Evolutionary conservation across 2,329 filamentous ascomycete species (phyloP).

Genomic region (Neofusicoccum cordaticola): DNA sequence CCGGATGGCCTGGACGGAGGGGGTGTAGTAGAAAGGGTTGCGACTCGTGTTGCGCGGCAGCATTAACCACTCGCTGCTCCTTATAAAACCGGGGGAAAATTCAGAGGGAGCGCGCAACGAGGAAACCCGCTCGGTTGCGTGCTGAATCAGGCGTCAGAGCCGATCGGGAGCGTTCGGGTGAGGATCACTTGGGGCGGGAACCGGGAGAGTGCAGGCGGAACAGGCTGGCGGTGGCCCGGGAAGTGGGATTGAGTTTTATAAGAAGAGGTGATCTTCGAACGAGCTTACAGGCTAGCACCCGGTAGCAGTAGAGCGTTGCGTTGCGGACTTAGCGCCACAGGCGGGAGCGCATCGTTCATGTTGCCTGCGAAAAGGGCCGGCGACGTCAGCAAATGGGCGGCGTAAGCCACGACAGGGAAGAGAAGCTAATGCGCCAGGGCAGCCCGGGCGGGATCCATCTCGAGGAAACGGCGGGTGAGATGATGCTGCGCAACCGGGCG

Average conservation of each 20-base stretch:
- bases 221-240: background rate
- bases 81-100: background rate
- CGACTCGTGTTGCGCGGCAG: slow-evolving; percentile 30
- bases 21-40: slow-evolving; percentile 38
- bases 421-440: background rate
- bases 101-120: slow-evolving; percentile 15
- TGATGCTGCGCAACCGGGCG: slow-evolving; percentile 9
- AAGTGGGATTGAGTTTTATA: background rate
- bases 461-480: background rate
- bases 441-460: background rate
- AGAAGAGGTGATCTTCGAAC: background rate
- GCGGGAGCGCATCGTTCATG: background rate
- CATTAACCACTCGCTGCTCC: slow-evolving; percentile 35
- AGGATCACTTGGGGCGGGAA: background rate
- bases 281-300: background rate
- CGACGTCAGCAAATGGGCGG: background rate
- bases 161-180: background rate
- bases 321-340: background rate
- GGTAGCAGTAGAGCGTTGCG: slow-evolving; percentile 5
- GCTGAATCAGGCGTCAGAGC: background rate
- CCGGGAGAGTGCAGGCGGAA: background rate
- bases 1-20: slow-evolving; percentile 44
- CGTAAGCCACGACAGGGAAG: slow-evolving; percentile 5
- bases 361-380: background rate
- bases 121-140: slow-evolving; percentile 18